phyloP scores from a whole-genome alignment of 805 yeast genomes.

The Kurtzmaniella fragi region DNA sequence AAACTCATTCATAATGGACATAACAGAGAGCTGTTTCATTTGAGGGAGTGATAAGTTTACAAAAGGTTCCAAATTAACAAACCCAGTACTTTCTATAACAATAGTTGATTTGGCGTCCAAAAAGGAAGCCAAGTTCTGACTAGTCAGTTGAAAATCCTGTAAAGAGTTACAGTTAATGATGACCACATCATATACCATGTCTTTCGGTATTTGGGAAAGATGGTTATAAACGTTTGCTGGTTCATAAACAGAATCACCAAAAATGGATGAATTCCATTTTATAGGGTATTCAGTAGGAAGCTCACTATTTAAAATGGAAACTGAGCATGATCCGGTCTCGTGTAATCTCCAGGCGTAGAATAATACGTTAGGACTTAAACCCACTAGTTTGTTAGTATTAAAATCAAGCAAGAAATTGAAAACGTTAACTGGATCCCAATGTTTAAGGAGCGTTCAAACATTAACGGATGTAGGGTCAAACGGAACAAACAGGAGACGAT shows the following conservation, averaged over 20 bases:
- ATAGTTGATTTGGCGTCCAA: constrained; percentile 42
- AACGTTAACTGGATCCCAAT: not conserved
- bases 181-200: constrained; percentile 25
- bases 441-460: not conserved
- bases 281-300: constrained; percentile 7
- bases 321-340: constrained; percentile 33
- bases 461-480: not conserved
- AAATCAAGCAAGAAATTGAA: too few species aligned
- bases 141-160: constrained; percentile 32
- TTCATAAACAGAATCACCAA: constrained; percentile 9
- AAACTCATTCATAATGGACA: constrained; percentile 59
- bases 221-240: constrained; percentile 13
- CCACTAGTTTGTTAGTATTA: constrained; percentile 28
- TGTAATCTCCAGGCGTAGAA: constrained; percentile 58
- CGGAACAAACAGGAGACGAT: too few species aligned
- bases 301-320: constrained; percentile 32
- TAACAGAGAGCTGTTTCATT: constrained; percentile 29
- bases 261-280: constrained; percentile 11
- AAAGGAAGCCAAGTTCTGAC: constrained; percentile 19
- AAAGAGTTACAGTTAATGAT: constrained; percentile 30
- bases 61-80: constrained; percentile 68
- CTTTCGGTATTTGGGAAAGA: constrained; percentile 8
- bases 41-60: constrained; percentile 40
- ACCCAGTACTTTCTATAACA: constrained; percentile 66
- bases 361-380: constrained; percentile 52